phyloP scores from a whole-genome alignment of 306 rosid genomes.

The Citrullus colocynthis region DNA sequence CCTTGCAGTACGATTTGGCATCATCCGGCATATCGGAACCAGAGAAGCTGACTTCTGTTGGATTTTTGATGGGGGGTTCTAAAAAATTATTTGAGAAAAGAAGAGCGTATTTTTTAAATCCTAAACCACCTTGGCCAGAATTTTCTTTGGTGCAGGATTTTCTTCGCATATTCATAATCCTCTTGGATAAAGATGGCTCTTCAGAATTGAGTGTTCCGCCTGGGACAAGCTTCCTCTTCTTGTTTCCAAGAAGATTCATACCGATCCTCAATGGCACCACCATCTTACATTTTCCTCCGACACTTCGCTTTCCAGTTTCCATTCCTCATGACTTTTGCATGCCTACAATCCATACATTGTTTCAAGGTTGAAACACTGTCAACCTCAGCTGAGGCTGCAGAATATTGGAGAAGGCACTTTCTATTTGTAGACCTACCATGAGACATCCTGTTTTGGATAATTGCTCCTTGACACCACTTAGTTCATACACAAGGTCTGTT shows the following conservation, averaged over 20 bases:
- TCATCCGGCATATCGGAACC: background rate
- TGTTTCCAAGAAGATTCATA: conserved; percentile 57
- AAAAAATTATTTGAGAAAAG: conserved; percentile 36
- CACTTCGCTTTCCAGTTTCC: conserved; percentile 60
- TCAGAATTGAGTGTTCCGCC: conserved; percentile 59
- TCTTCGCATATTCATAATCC: conserved; percentile 80
- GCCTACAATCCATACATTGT: conserved; percentile 63
- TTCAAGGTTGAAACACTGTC: conserved; percentile 63
- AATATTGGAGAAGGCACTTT: conserved; percentile 67
- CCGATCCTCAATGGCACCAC: conserved; percentile 67
- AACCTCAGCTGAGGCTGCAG: conserved; percentile 83
- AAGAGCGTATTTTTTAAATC: conserved; percentile 45
- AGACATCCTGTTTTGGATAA: conserved; percentile 87
- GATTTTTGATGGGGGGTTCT: conserved; percentile 55
- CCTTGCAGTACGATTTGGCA: background rate
- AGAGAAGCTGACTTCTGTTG: conserved; percentile 33
- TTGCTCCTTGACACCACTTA: conserved; percentile 88
- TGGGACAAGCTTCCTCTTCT: conserved; percentile 59
- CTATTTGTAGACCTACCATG: conserved; percentile 79
- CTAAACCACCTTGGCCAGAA: conserved; percentile 89
- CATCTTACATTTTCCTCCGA: conserved; percentile 61
- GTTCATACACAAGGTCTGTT: conserved; percentile 93
- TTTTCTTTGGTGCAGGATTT: conserved; percentile 99
- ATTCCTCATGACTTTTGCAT: conserved; percentile 66
- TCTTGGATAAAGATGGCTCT: conserved; percentile 75